Conservation (phyloP, 805 yeast genomes). For the Hanseniaspora osmophila region DNA sequence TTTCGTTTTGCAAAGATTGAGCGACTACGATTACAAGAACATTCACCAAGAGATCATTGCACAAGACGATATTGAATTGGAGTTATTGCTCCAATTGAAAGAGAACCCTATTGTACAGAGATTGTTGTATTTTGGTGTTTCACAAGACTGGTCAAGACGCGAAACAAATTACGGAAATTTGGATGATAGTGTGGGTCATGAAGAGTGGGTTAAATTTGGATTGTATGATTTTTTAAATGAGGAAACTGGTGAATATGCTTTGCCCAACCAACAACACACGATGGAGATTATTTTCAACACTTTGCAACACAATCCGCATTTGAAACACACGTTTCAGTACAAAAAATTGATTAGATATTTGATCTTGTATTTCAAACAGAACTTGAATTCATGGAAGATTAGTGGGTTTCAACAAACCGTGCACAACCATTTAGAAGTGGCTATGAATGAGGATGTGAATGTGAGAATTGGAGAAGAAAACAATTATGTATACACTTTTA, state of each 20-base stretch:
- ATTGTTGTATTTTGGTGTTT: background rate
- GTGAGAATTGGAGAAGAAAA: too few relatives aligned
- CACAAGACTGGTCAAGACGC: too few relatives aligned
- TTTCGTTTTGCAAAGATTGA: constrained; percentile 5
- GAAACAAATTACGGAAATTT: too few relatives aligned
- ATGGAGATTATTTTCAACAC: background rate
- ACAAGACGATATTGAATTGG: background rate
- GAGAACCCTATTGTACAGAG: constrained; percentile 1
- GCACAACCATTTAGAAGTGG: background rate
- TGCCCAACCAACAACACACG: background rate
- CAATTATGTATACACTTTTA: too few relatives aligned
- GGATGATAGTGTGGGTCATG: too few relatives aligned
- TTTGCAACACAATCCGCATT: background rate
- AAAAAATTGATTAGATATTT: background rate
- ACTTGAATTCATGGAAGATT: constrained; percentile 5
- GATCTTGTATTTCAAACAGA: background rate
- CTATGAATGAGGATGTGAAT: background rate
- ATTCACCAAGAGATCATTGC: background rate
- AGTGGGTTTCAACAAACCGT: background rate
- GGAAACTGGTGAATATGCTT: background rate
- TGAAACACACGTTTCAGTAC: background rate
- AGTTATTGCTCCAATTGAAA: background rate
- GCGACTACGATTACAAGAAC: constrained; percentile 4
- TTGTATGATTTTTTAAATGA: background rate
- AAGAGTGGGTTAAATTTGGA: background rate